These are phyloP conservation scores for Somion occarium DNA, from an alignment of 1,284 basidiomycete species.

Conservation along the genomic window DNA sequence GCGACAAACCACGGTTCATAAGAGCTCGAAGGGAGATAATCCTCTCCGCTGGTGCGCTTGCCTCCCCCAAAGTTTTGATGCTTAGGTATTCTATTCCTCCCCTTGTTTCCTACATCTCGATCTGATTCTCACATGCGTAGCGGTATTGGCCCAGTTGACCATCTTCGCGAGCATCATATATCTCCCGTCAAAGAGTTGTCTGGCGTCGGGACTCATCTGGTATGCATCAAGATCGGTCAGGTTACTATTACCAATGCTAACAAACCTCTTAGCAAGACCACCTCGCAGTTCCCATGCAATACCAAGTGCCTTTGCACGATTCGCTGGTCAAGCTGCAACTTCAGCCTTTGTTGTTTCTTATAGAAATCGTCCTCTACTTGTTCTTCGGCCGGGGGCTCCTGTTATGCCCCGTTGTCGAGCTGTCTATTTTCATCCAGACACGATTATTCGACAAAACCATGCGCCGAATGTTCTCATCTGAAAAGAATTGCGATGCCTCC, in stretches of 20 bases:
- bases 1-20: constrained; percentile 14
- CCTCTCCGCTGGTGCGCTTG: neutral
- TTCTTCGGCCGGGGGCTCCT: constrained; percentile 27
- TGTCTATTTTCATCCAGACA: constrained; percentile 22
- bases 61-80: neutral
- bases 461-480: neutral
- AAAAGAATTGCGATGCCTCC: constrained; percentile 15
- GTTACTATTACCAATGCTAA: neutral
- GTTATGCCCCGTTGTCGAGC: constrained; percentile 24
- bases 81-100: constrained; percentile 1
- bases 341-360: constrained; percentile 16
- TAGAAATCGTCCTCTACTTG: constrained; percentile 26
- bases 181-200: constrained; percentile 9
- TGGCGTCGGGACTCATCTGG: constrained; percentile 11
- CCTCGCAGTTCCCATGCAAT: neutral
- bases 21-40: constrained; percentile 32
- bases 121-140: neutral
- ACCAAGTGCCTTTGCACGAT: neutral
- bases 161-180: constrained; percentile 8
- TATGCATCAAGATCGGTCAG: constrained; percentile 1
- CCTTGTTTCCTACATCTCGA: neutral
- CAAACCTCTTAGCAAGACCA: constrained; percentile 12
- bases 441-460: constrained; percentile 21
- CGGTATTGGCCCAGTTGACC: constrained; percentile 10
- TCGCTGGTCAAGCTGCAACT: constrained; percentile 2